phyloP scores from a whole-genome alignment of 331 rosid genomes.

The Telfairia occidentalis region DNA sequence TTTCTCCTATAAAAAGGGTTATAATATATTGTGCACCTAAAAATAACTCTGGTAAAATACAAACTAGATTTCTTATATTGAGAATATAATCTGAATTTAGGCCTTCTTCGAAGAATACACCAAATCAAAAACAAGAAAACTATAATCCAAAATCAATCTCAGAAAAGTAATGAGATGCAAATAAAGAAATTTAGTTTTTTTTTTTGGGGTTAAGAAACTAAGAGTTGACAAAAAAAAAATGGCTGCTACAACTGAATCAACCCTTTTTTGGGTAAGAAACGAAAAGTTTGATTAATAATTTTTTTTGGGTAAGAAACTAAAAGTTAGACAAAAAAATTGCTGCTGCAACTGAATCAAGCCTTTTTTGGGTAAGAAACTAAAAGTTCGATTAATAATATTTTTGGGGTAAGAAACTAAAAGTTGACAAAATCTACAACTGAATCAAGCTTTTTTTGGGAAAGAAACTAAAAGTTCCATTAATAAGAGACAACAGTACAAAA shows the following conservation, averaged over 20 bases:
- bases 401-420: too few species aligned
- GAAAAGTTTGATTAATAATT: neutral
- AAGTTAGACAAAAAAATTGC: too few species aligned
- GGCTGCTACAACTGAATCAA: neutral
- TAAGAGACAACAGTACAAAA: neutral
- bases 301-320: neutral
- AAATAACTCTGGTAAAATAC: neutral
- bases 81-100: neutral
- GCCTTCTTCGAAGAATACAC: neutral
- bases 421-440: neutral
- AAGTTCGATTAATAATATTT: neutral
- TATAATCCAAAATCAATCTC: neutral
- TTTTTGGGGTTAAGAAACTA: too few species aligned
- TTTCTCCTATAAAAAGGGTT: neutral
- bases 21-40: neutral
- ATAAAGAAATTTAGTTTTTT: neutral
- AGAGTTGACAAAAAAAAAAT: neutral
- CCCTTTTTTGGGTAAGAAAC: neutral
- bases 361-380: neutral
- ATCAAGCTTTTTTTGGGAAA: neutral
- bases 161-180: neutral
- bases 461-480: neutral
- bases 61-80: neutral
- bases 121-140: neutral
- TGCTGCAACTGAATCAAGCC: neutral